Conservation (phyloP, 441 rosid genomes). For the Aleurites moluccanus region DNA sequence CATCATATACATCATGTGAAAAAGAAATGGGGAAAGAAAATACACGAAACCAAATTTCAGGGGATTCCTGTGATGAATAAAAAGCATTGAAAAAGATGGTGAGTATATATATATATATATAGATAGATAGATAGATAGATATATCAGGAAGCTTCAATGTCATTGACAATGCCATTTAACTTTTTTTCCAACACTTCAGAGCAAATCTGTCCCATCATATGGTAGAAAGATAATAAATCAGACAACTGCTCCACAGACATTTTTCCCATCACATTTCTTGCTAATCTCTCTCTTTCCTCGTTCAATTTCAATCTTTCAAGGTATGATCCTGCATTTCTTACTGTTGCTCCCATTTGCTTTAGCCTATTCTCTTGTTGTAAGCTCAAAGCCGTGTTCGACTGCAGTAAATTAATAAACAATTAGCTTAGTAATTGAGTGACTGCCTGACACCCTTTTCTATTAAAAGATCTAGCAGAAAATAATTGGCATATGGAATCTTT, state of each 20-base stretch:
- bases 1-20: background rate
- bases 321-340: constrained; percentile 72
- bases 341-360: constrained; percentile 95
- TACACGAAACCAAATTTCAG: background rate
- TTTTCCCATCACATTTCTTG: constrained; percentile 63
- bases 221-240: constrained; percentile 76
- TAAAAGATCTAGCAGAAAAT: too few relatives aligned
- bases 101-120: too few relatives aligned
- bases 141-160: constrained; percentile 8
- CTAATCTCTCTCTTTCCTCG: constrained; percentile 63
- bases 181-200: constrained; percentile 68
- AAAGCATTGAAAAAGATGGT: background rate
- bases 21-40: background rate
- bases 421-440: background rate
- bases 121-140: too few relatives aligned
- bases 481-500: background rate
- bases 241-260: constrained; percentile 72
- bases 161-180: constrained; percentile 41
- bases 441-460: too few relatives aligned
- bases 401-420: constrained; percentile 17
- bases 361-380: constrained; percentile 72
- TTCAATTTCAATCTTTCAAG: constrained; percentile 52
- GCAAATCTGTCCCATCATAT: constrained; percentile 77
- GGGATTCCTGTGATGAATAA: background rate
- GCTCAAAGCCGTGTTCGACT: constrained; percentile 75